Percentiles rank a stretch among this genome's conserved stretches.
Conservation (phyloP, 1,139 yeast species). For the Taiozyma sp. region DNA sequence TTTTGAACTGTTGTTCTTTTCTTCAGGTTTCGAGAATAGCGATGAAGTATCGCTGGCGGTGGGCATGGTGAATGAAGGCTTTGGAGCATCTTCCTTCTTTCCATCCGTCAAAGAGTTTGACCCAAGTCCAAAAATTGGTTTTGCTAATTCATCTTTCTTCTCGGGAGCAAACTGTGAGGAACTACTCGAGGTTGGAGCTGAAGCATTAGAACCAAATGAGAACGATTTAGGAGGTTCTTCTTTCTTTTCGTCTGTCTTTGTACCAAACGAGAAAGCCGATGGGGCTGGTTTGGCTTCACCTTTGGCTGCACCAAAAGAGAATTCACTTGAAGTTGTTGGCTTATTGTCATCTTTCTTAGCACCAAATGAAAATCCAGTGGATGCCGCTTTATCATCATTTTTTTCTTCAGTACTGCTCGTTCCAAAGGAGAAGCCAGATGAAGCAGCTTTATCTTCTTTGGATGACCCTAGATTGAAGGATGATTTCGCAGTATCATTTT, state of each 20-base stretch:
- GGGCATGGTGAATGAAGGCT: background rate
- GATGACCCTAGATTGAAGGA: constrained; percentile 2
- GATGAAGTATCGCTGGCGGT: background rate
- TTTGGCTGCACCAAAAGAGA: constrained; percentile 4
- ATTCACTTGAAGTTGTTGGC: constrained; percentile 3
- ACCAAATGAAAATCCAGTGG: background rate
- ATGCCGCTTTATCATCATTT: background rate
- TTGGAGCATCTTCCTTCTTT: background rate
- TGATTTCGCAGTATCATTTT: background rate
- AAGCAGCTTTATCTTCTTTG: constrained; percentile 1
- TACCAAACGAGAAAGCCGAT: background rate
- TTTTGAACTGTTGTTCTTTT: background rate
- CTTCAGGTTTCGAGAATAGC: background rate
- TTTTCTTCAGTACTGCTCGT: constrained; percentile 2
- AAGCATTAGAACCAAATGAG: constrained; percentile 6
- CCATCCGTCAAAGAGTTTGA: constrained; percentile 3
- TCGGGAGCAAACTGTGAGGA: background rate
- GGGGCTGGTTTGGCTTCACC: background rate
- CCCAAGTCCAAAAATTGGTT: constrained; percentile 11
- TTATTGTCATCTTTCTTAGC: background rate
- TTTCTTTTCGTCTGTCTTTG: background rate
- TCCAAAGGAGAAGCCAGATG: background rate
- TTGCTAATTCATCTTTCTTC: background rate
- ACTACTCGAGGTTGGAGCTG: background rate
- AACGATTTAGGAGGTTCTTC: constrained; percentile 2